These are phyloP conservation scores for Mycena amicta DNA, from an alignment of 768 basidiomycete species.

Conservation along the genomic window DNA sequence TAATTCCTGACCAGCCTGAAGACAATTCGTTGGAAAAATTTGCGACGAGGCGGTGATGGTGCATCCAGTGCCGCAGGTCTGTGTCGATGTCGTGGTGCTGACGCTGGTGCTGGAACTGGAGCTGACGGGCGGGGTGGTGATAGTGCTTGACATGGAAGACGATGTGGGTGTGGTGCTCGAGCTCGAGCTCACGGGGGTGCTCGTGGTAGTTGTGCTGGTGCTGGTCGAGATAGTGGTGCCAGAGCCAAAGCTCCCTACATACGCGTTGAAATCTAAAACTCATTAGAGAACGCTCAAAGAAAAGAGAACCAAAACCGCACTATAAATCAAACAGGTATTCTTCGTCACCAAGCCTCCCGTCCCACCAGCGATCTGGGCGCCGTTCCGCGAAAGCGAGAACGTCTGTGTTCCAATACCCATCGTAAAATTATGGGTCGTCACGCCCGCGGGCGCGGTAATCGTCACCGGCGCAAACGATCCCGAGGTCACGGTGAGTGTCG, in stretches of 20 bases:
- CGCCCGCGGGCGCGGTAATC: conserved; percentile 1
- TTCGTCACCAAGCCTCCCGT: conserved; percentile 8
- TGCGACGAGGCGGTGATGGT: conserved; percentile 1
- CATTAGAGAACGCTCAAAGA: background rate
- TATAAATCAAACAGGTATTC: conserved; percentile 6
- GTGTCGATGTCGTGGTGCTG: background rate
- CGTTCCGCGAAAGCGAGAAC: conserved; percentile 8
- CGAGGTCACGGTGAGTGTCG: conserved; percentile 14
- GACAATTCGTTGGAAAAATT: background rate
- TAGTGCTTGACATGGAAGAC: background rate
- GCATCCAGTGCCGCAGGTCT: background rate
- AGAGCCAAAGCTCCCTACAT: background rate
- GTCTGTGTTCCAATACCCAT: conserved; percentile 1
- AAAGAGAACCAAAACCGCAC: background rate
- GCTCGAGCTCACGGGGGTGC: background rate
- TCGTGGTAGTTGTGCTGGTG: background rate
- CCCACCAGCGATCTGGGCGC: background rate
- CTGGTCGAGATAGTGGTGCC: background rate
- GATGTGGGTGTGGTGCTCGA: background rate
- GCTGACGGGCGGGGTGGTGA: background rate
- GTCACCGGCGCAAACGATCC: conserved; percentile 7
- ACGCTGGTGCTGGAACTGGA: background rate
- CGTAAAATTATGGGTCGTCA: conserved; percentile 3
- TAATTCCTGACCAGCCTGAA: background rate
- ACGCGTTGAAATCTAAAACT: background rate